Conservation (phyloP, 1,284 basidiomycete species). For the Leccinum solheimii region DNA sequence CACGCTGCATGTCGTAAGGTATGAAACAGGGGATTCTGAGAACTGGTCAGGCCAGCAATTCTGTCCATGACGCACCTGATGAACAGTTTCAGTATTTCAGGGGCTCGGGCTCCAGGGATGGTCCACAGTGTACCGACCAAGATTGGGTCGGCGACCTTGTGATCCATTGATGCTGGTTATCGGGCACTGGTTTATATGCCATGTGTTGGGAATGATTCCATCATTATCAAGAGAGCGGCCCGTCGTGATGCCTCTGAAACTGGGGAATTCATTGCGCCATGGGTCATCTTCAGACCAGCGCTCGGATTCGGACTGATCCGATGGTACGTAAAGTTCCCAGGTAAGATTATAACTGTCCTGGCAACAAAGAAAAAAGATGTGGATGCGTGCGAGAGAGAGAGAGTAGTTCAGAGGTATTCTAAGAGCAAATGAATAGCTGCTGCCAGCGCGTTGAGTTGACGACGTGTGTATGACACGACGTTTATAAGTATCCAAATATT, state of each 20-base stretch:
- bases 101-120: not conserved
- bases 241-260: not conserved
- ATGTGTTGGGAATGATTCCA: not conserved
- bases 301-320: not conserved
- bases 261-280: not conserved
- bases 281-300: not conserved
- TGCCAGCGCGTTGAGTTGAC: not conserved
- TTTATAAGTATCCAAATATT: not conserved
- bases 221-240: not conserved
- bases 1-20: conserved; percentile 14
- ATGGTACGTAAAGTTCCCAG: not conserved
- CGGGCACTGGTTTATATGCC: not conserved
- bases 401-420: not conserved
- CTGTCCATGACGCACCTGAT: not conserved
- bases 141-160: not conserved
- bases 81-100: not conserved
- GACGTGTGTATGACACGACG: not conserved
- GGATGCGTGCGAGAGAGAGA: not conserved
- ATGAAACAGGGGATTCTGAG: not conserved
- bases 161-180: conserved; percentile 3
- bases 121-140: not conserved
- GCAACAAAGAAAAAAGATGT: not conserved
- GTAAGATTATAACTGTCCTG: not conserved
- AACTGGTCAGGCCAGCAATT: not conserved
- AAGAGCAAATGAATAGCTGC: not conserved